Evolutionary conservation across 495 filamentous ascomycete species (phyloP).

Genomic region (Talaromyces nanjingensis): DNA sequence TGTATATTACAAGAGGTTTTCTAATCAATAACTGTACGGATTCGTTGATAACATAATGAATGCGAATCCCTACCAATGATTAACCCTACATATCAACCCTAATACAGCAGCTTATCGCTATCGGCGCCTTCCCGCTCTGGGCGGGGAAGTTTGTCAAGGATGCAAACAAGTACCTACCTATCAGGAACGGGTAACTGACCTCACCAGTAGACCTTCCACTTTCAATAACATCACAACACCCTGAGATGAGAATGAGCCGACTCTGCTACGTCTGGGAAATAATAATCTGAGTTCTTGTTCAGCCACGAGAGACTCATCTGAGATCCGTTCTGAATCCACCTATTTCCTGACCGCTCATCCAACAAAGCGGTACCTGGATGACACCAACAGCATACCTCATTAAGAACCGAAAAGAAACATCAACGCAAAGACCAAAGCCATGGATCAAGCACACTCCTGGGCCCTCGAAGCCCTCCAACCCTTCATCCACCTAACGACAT

Average conservation of each 20-base stretch:
- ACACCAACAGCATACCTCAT: background rate
- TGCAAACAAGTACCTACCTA: background rate
- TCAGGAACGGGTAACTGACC: background rate
- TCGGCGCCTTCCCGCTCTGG: background rate
- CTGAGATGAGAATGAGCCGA: background rate
- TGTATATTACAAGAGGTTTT: background rate
- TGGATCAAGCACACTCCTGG: slow-evolving; percentile 72
- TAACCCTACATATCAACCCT: background rate
- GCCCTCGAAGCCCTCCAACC: slow-evolving; percentile 84
- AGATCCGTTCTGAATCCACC: background rate
- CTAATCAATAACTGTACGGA: background rate
- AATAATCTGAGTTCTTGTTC: background rate
- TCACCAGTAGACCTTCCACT: background rate
- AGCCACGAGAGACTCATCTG: background rate
- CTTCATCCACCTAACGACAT: slow-evolving; percentile 80
- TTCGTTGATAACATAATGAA: too few relatives aligned
- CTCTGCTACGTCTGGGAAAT: too few relatives aligned
- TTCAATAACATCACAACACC: background rate
- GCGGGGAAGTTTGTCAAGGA: slow-evolving; percentile 3
- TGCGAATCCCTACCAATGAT: too few relatives aligned
- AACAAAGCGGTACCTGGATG: background rate
- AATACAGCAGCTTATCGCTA: background rate
- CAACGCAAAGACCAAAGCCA: slow-evolving; percentile 23
- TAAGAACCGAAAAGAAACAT: background rate
- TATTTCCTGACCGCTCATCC: background rate